phyloP scores from a whole-genome alignment of 2,329 filamentous ascomycete species.

The Fonsecaea nubica region DNA sequence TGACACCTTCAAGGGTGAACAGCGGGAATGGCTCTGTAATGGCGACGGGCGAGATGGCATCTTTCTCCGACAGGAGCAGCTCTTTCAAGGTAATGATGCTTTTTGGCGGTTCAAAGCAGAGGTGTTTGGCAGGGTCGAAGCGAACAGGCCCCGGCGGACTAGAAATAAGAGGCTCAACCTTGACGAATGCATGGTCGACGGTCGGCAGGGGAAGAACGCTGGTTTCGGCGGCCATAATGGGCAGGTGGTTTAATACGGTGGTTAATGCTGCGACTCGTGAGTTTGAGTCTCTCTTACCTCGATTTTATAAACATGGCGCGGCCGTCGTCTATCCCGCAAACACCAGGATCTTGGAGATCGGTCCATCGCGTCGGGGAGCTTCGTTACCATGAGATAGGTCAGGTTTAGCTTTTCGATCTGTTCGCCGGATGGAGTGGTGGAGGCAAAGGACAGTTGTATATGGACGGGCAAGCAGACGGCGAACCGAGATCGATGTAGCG shows the following conservation, averaged over 20 bases:
- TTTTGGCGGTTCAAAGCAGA: conserved; percentile 57
- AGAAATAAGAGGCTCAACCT: conserved; percentile 24
- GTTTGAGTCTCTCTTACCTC: conserved; percentile 10
- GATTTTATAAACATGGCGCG: conserved; percentile 23
- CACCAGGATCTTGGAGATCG: background rate
- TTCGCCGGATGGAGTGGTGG: background rate
- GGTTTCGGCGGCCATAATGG: conserved; percentile 23
- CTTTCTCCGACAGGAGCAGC: conserved; percentile 21
- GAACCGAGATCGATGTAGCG: background rate
- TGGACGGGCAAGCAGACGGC: conserved; percentile 11
- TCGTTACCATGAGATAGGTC: background rate
- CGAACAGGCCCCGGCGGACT: background rate
- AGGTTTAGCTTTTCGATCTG: conserved; percentile 1
- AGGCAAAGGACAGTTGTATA: background rate
- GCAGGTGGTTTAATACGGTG: conserved; percentile 1
- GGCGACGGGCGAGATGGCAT: conserved; percentile 40
- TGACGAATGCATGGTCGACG: conserved; percentile 24
- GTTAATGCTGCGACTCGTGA: background rate
- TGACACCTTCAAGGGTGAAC: conserved; percentile 29
- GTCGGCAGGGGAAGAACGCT: conserved; percentile 19
- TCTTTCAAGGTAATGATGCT: conserved; percentile 65
- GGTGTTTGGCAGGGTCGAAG: conserved; percentile 61
- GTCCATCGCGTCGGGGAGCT: background rate
- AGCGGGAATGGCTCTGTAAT: conserved; percentile 46
- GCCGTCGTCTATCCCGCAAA: background rate